phyloP scores from a whole-genome alignment of 2,329 filamentous ascomycete genomes.

The Fusarium continuum region DNA sequence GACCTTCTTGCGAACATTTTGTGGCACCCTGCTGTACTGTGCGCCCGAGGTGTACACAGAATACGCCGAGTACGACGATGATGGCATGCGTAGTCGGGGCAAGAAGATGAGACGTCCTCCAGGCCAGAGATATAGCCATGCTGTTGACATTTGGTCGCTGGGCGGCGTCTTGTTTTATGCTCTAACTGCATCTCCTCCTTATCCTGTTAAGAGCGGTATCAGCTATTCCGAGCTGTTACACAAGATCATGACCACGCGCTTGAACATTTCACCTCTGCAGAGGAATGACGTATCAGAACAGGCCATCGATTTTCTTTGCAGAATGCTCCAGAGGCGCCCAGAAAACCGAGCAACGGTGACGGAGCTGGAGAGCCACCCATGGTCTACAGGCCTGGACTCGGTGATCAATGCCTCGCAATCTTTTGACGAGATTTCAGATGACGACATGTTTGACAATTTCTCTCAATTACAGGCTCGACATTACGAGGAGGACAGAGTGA shows the following conservation, averaged over 20 bases:
- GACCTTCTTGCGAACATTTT: slow-evolving; percentile 95
- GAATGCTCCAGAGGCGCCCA: slow-evolving; percentile 86
- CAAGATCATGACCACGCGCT: slow-evolving; percentile 81
- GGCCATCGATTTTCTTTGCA: slow-evolving; percentile 77
- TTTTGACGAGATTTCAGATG: slow-evolving; percentile 70
- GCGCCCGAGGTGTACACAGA: slow-evolving; percentile 94
- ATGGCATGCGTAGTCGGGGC: slow-evolving; percentile 70
- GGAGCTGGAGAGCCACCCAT: slow-evolving; percentile 75
- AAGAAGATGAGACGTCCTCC: slow-evolving; percentile 67
- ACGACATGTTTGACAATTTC: slow-evolving; percentile 65
- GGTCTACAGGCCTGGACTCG: slow-evolving; percentile 63
- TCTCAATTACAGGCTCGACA: slow-evolving; percentile 62
- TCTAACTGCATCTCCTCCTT: slow-evolving; percentile 82
- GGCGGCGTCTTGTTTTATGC: slow-evolving; percentile 91
- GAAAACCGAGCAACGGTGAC: slow-evolving; percentile 77
- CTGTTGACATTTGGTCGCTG: slow-evolving; percentile 96
- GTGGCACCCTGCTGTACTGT: slow-evolving; percentile 93
- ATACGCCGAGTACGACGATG: slow-evolving; percentile 73
- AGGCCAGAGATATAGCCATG: slow-evolving; percentile 82
- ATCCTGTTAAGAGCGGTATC: slow-evolving; percentile 78
- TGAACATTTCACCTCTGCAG: slow-evolving; percentile 73
- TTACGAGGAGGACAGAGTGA: slow-evolving; percentile 52
- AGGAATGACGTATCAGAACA: slow-evolving; percentile 66
- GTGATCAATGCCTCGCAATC: slow-evolving; percentile 54
- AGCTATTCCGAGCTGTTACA: slow-evolving; percentile 82